A percentile compares a stretch with the other conserved stretches of the same genome.
phyloP scores from a whole-genome alignment of 2,329 filamentous ascomycete genomes.

The Verticillium albo-atrum region DNA sequence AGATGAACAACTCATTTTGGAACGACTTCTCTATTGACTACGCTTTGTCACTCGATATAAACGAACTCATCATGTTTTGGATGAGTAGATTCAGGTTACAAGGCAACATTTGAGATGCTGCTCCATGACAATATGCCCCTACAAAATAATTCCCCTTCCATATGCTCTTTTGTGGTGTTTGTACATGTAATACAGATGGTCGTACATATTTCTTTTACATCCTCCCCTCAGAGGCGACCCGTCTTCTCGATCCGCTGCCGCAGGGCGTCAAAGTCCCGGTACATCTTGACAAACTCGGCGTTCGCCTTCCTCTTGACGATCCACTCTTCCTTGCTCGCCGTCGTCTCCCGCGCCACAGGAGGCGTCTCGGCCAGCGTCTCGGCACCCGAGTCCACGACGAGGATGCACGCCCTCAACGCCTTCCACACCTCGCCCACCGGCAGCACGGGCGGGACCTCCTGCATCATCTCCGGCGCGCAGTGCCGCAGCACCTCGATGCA shows the following conservation, averaged over 20 bases:
- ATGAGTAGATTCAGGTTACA: too few species aligned
- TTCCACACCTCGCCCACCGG: constrained; percentile 38
- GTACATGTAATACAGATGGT: neutral
- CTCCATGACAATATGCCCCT: too few species aligned
- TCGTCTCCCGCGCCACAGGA: constrained; percentile 2
- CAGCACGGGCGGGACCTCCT: constrained; percentile 46
- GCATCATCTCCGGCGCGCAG: constrained; percentile 55
- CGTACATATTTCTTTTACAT: neutral
- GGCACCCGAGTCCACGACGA: constrained; percentile 48
- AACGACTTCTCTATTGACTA: too few species aligned
- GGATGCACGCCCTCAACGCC: constrained; percentile 50
- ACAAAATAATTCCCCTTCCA: too few species aligned
- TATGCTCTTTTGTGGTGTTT: neutral
- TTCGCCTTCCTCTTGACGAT: constrained; percentile 7
- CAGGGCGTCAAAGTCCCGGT: constrained; percentile 10
- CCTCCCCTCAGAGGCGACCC: neutral
- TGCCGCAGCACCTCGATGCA: constrained; percentile 46
- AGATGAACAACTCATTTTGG: too few species aligned
- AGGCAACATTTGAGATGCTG: too few species aligned
- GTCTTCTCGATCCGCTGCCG: neutral
- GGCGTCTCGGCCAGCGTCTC: constrained; percentile 20
- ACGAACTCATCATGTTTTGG: too few species aligned
- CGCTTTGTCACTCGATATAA: too few species aligned
- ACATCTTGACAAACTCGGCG: constrained; percentile 24
- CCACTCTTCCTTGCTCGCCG: neutral